Evolutionary conservation across 106 monocot species (phyloP).

Genomic region (Chionographis japonica): DNA sequence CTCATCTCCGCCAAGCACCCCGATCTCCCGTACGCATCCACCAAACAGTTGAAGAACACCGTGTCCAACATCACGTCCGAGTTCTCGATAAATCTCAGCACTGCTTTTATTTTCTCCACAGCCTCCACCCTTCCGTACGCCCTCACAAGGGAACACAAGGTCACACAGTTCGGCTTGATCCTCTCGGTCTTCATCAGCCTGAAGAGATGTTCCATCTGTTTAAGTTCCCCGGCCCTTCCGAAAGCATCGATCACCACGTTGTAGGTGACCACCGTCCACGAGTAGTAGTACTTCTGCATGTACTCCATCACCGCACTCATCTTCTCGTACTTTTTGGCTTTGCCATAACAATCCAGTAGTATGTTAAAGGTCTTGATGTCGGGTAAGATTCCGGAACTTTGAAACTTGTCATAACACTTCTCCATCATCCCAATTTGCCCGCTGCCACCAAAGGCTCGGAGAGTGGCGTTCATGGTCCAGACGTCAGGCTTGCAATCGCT

Average conservation of each 20-base stretch:
- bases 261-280: conserved; percentile 96
- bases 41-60: conserved; percentile 86
- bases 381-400: conserved; percentile 74
- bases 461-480: conserved; percentile 97
- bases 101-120: conserved; percentile 62
- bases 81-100: conserved; percentile 71
- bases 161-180: conserved; percentile 86
- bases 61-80: conserved; percentile 77
- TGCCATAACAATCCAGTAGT: conserved; percentile 89
- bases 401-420: conserved; percentile 91
- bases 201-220: conserved; percentile 90
- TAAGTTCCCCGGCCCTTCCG: conserved; percentile 75
- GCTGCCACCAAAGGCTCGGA: conserved; percentile 88
- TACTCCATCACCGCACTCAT: conserved; percentile 99
- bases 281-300: conserved; percentile 95
- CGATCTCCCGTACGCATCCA: conserved; percentile 87
- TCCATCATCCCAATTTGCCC: conserved; percentile 97
- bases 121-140: conserved; percentile 75
- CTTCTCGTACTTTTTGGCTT: conserved; percentile 73
- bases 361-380: conserved; percentile 93
- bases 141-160: conserved; percentile 79
- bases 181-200: conserved; percentile 89
- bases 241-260: conserved; percentile 97
- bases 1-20: conserved; percentile 84
- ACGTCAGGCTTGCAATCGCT: conserved; percentile 78